Evolutionary conservation across 1,139 yeast genomes (phyloP).

Genomic region (Geotrichum bryndzae): DNA sequence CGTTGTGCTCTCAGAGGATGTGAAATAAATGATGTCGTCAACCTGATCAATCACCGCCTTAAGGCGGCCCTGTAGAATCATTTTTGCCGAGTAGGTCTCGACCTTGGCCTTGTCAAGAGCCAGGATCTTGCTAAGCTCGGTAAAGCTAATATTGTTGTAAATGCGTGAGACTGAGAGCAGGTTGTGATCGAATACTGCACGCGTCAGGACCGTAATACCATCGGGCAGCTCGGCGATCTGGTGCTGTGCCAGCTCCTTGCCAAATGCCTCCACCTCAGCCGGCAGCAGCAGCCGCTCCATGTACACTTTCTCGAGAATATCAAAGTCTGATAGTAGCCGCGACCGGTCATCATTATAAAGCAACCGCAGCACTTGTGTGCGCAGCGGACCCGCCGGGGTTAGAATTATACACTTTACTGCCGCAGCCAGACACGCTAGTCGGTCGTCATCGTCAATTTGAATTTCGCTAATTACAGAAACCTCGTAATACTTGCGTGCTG

Average conservation of each 20-base stretch:
- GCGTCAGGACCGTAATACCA: slow-evolving; percentile 32
- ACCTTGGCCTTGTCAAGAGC: slow-evolving; percentile 29
- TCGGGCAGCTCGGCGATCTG: slow-evolving; percentile 29
- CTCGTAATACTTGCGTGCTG: slow-evolving; percentile 33
- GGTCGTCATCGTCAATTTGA: slow-evolving; percentile 28
- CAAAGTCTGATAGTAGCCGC: slow-evolving; percentile 23
- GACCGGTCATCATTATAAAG: slow-evolving; percentile 34
- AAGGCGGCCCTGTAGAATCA: slow-evolving; percentile 35
- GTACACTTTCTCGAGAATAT: slow-evolving; percentile 30
- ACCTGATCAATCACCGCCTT: slow-evolving; percentile 35
- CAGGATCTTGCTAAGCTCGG: slow-evolving; percentile 29
- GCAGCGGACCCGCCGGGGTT: slow-evolving; percentile 36
- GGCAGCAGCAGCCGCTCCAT: slow-evolving; percentile 30
- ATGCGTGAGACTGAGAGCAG: slow-evolving; percentile 33
- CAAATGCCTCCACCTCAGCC: slow-evolving; percentile 29
- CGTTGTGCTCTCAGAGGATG: slow-evolving; percentile 14
- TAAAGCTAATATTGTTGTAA: slow-evolving; percentile 31
- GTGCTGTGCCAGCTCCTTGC: slow-evolving; percentile 27
- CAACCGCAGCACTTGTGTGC: slow-evolving; percentile 31
- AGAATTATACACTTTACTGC: slow-evolving; percentile 33
- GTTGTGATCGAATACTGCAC: slow-evolving; percentile 36
- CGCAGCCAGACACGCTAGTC: slow-evolving; percentile 30
- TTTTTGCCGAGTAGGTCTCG: slow-evolving; percentile 33
- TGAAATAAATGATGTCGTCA: slow-evolving; percentile 31
- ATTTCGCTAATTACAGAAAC: slow-evolving; percentile 28